These are phyloP conservation scores for Chlorella ohadii DNA, from an alignment of 139 green algal genomes.

Conservation along the genomic window DNA sequence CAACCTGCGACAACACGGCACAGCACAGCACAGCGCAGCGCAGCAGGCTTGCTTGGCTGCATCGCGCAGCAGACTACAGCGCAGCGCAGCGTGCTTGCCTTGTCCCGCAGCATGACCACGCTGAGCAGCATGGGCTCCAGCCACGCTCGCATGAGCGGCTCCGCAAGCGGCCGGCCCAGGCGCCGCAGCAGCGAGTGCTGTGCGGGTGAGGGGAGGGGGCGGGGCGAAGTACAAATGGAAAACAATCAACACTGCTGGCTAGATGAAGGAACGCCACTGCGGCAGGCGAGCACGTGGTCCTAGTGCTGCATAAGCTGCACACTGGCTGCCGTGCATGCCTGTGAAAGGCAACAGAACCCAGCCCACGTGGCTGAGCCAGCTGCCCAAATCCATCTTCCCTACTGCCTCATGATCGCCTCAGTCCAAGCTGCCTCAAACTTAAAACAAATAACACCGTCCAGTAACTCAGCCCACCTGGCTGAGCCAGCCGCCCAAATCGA, in stretches of 20 bases:
- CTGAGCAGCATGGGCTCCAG: conserved; percentile 54
- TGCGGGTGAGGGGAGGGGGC: too few species aligned
- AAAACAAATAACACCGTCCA: too few species aligned
- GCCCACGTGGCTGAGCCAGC: conserved; percentile 31
- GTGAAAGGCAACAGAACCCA: too few species aligned
- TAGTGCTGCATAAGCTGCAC: too few species aligned
- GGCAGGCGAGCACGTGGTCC: too few species aligned
- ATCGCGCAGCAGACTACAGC: background rate
- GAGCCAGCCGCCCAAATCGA: conserved; percentile 59
- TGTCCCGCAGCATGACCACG: conserved; percentile 52
- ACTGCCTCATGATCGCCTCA: conserved; percentile 22
- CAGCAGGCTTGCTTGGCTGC: too few species aligned
- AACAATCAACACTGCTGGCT: too few species aligned
- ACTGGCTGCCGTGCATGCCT: too few species aligned
- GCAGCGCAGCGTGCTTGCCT: background rate
- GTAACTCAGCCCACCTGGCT: background rate
- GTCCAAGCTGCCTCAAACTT: too few species aligned
- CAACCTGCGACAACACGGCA: too few species aligned
- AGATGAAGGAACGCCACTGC: too few species aligned
- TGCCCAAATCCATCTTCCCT: conserved; percentile 58
- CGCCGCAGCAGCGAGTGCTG: background rate
- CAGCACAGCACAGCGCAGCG: background rate
- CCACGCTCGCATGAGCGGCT: conserved; percentile 17
- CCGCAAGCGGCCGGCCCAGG: background rate
- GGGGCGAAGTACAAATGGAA: too few species aligned